A percentile compares a stretch with the other conserved stretches of the same genome.
Conservation (phyloP, 768 basidiomycete species). For the Crepidotus variabilis region DNA sequence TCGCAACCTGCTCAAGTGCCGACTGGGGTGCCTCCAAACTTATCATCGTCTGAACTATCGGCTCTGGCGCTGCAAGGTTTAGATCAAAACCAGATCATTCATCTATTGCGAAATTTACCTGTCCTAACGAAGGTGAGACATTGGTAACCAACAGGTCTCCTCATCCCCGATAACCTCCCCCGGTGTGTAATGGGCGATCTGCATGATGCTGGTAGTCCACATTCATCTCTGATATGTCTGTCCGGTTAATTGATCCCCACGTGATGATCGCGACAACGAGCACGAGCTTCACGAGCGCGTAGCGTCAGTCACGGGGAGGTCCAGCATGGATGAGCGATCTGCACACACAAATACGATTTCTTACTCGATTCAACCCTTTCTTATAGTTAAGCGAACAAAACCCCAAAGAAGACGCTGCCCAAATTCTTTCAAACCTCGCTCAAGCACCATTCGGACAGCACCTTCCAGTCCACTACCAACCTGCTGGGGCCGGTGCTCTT, state of each 20-base stretch:
- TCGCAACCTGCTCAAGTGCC: constrained; percentile 25
- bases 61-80: constrained; percentile 29
- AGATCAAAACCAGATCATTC: constrained; percentile 56
- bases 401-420: constrained; percentile 60
- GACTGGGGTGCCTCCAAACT: constrained; percentile 19
- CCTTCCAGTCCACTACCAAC: constrained; percentile 29
- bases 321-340: background rate
- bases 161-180: background rate
- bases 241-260: constrained; percentile 27
- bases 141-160: constrained; percentile 6
- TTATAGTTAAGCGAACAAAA: constrained; percentile 35
- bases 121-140: constrained; percentile 50
- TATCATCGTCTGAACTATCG: constrained; percentile 22
- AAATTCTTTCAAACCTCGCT: constrained; percentile 37
- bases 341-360: background rate
- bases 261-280: constrained; percentile 33
- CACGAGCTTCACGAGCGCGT: constrained; percentile 26
- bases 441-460: constrained; percentile 39
- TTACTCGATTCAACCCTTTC: background rate
- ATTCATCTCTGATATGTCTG: constrained; percentile 7
- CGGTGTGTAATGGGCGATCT: no score
- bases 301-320: constrained; percentile 32
- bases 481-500: constrained; percentile 28
- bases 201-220: background rate
- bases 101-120: constrained; percentile 52